phyloP scores from a whole-genome alignment of 495 filamentous ascomycete species.

The Opeltia flavorubescens region DNA sequence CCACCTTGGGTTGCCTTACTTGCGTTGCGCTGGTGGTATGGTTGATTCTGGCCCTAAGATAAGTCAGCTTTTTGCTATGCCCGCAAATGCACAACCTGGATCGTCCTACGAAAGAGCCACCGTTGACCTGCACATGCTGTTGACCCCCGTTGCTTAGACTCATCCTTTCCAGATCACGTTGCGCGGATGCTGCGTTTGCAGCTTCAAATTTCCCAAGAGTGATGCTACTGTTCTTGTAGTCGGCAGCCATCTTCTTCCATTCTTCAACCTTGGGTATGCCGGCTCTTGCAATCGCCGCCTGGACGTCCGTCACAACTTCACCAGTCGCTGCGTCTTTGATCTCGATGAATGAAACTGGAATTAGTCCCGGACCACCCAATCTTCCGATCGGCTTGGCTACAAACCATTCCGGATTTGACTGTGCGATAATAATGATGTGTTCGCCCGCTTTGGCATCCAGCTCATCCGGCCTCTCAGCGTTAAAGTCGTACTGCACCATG shows the following conservation, averaged over 20 bases:
- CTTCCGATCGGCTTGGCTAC: slow-evolving; percentile 96
- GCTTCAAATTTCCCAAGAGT: slow-evolving; percentile 80
- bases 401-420: slow-evolving; percentile 99
- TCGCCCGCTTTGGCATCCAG: slow-evolving; percentile 90
- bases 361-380: slow-evolving; percentile 84
- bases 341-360: slow-evolving; percentile 94
- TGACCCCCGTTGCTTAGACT: slow-evolving; percentile 43
- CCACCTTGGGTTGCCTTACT: slow-evolving; percentile 27
- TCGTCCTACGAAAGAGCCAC: slow-evolving; percentile 26
- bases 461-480: slow-evolving; percentile 88
- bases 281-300: slow-evolving; percentile 75
- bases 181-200: slow-evolving; percentile 28
- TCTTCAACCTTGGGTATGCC: slow-evolving; percentile 97
- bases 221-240: slow-evolving; percentile 98
- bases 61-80: not conserved
- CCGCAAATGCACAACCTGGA: not conserved
- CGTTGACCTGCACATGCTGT: slow-evolving; percentile 30
- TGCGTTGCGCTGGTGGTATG: slow-evolving; percentile 32
- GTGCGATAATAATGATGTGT: slow-evolving; percentile 94
- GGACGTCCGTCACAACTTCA: slow-evolving; percentile 63
- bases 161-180: slow-evolving; percentile 67
- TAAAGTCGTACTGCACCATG: slow-evolving; percentile 92
- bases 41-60: slow-evolving; percentile 2
- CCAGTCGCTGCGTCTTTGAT: slow-evolving; percentile 88
- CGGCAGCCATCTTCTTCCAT: slow-evolving; percentile 99